phyloP scores from a whole-genome alignment of 2,329 filamentous ascomycete genomes.

The Colletotrichum agaves region DNA sequence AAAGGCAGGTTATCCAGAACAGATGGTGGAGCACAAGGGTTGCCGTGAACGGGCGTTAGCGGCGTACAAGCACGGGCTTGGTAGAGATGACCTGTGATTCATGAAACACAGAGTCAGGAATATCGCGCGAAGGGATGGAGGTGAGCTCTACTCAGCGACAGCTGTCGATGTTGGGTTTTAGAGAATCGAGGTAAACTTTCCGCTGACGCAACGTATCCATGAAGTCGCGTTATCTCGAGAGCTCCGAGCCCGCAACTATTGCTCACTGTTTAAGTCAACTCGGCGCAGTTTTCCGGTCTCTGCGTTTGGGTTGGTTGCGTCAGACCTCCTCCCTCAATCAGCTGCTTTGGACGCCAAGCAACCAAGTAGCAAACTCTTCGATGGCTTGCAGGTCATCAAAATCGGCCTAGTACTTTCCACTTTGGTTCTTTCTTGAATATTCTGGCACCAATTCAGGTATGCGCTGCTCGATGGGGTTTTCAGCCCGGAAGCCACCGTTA shows the following conservation, averaged over 20 bases:
- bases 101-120: no score
- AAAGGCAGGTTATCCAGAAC: conserved; percentile 77
- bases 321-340: not conserved
- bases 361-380: conserved; percentile 16
- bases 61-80: conserved; percentile 74
- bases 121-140: no score
- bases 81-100: conserved; percentile 43
- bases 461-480: no score
- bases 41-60: conserved; percentile 74
- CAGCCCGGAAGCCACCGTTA: not conserved
- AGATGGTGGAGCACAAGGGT: conserved; percentile 79
- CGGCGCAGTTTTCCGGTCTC: conserved; percentile 5
- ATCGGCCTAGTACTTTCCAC: no score
- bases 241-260: not conserved
- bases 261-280: not conserved
- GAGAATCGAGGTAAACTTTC: no score
- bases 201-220: not conserved
- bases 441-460: no score
- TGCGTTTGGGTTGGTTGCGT: not conserved
- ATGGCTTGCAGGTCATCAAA: conserved; percentile 1
- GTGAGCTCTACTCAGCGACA: no score
- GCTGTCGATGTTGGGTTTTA: no score
- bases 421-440: no score
- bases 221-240: not conserved
- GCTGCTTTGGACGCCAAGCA: not conserved